A percentile compares a stretch with the other conserved stretches of the same genome.
phyloP scores from a whole-genome alignment of 2,329 filamentous ascomycete species.

The Sclerotinia borealis region DNA sequence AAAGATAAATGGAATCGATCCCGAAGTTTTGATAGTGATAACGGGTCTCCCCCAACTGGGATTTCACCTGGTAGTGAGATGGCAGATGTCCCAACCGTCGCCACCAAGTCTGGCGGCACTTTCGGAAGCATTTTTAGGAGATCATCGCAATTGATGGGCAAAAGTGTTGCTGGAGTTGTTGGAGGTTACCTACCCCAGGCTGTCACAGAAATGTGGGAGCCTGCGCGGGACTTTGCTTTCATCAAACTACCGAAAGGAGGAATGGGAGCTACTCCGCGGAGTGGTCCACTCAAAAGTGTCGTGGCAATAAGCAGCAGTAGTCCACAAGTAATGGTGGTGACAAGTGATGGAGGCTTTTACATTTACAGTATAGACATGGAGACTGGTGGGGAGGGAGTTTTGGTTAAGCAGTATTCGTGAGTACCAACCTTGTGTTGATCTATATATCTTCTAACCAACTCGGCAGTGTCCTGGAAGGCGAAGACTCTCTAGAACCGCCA shows the following conservation, averaged over 20 bases:
- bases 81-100: constrained; percentile 30
- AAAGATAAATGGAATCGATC: constrained; percentile 30
- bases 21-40: constrained; percentile 49
- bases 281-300: constrained; percentile 72
- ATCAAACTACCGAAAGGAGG: constrained; percentile 75
- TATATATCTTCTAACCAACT: neutral
- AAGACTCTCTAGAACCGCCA: constrained; percentile 31
- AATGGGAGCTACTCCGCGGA: constrained; percentile 30
- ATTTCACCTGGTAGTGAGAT: constrained; percentile 29
- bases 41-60: constrained; percentile 41
- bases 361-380: constrained; percentile 95
- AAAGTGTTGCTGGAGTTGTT: constrained; percentile 79
- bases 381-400: constrained; percentile 82
- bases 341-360: constrained; percentile 90
- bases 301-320: constrained; percentile 94
- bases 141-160: constrained; percentile 89
- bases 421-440: constrained; percentile 34
- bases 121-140: constrained; percentile 88
- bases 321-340: constrained; percentile 96
- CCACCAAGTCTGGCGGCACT: constrained; percentile 59
- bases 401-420: constrained; percentile 91
- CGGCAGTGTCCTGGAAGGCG: constrained; percentile 30
- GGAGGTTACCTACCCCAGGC: constrained; percentile 89
- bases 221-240: constrained; percentile 88
- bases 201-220: constrained; percentile 97